Evolutionary conservation across 1,139 yeast genomes (phyloP), one percentile per base, ranked within the genome.

Genomic region (Meyerozyma smithsonii): DNA sequence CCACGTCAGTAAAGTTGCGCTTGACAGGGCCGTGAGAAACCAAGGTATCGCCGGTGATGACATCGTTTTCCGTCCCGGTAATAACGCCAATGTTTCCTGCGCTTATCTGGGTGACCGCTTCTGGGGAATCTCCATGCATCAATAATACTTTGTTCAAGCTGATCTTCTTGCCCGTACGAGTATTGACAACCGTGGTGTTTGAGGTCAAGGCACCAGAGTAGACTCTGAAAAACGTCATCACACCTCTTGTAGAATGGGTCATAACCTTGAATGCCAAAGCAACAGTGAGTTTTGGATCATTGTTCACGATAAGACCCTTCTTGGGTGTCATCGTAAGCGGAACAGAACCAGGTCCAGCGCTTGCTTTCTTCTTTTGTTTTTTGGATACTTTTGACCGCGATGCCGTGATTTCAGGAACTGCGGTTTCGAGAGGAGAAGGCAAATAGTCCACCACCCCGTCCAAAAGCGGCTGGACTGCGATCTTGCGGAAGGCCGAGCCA

Each of bases 21-120:
- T 66, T 55, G 2, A 64, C 52, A 1, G 58, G 51, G 1, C 70
- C 72, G 51, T 79, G 81, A 1, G 82, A 71, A 3, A 87, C 75
- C 8, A 92, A 63, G 0, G 97, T 92, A 56, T 92, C 98, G 3
- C 98, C 98, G 0, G 98, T 92, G 18, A 80, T 71, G 18, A 92
- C 75, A 37, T 81, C 82, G 42, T 82, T 81, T 35, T 64, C 69
- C n/a, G 81, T 69, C 1, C 92, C 92, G 2, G 84, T 70, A 17
- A 92, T 76, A 5, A 94, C 97, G 32, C 97, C 97, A 52, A 92
- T 92, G 51, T 86, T 87, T 4, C 99, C 98, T 0, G 84, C 72
- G 3, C 69, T 61, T 18, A 90, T 67, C 28, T 61, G 61, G 23
- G 69, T 63, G 3, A 89, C 88, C 37, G 84, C 88, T 43, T 82